These are phyloP conservation scores for Solanum lignicaule DNA, from an alignment of 257 asterid species.

Conservation along the genomic window DNA sequence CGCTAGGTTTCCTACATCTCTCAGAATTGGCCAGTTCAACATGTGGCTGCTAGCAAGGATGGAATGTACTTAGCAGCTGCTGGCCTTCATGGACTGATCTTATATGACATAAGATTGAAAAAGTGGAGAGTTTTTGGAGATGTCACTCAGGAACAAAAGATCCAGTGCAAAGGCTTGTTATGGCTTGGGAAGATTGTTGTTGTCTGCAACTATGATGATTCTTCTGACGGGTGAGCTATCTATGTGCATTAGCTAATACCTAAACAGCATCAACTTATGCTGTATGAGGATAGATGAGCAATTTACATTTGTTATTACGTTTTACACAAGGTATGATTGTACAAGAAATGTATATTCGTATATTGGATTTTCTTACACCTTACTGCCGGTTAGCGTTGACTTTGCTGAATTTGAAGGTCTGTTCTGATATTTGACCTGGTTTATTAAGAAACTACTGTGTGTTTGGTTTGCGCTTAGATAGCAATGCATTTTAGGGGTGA, in stretches of 20 bases:
- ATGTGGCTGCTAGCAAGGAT: constrained; percentile 98
- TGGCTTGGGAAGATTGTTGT: constrained; percentile 98
- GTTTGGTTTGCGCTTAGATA: background rate
- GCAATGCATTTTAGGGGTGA: background rate
- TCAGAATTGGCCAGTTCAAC: constrained; percentile 98
- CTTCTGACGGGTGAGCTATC: constrained; percentile 67
- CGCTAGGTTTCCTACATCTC: constrained; percentile 91
- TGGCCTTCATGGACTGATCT: constrained; percentile 91
- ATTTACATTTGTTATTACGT: background rate
- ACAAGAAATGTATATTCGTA: background rate
- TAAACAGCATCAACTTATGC: background rate
- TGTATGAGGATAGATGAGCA: background rate
- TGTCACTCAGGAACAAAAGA: constrained; percentile 93
- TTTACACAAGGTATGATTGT: background rate
- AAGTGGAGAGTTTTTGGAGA: constrained; percentile 99
- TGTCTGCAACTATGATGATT: constrained; percentile 82
- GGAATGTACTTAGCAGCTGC: constrained; percentile 98
- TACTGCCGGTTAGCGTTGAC: background rate
- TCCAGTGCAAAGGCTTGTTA: constrained; percentile 90
- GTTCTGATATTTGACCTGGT: background rate
- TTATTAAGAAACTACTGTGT: background rate
- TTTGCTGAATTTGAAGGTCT: background rate
- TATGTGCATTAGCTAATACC: constrained; percentile 2
- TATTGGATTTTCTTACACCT: background rate
- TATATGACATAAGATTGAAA: constrained; percentile 81